A percentile compares a stretch with the other conserved stretches of the same genome.
Evolutionary conservation across 208 protist species (phyloP).

Genomic region (Wallacemonas collosoma): DNA sequence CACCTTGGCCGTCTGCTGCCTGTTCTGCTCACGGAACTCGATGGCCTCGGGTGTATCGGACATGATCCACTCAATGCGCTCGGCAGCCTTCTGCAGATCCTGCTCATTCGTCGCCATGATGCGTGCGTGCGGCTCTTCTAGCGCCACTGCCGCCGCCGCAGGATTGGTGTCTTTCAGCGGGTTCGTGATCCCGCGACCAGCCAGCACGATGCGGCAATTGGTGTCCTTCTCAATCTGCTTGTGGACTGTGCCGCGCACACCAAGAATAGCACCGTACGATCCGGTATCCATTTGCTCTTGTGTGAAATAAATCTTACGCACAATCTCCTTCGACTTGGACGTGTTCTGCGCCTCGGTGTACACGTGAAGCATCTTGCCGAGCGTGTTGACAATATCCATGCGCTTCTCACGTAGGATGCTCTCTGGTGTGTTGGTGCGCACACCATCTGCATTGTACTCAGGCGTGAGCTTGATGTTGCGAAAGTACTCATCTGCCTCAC

Average conservation of each 20-base stretch:
- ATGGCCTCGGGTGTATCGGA: conserved; percentile 89
- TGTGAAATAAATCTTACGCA: conserved; percentile 89
- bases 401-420: conserved; percentile 73
- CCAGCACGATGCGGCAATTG: conserved; percentile 90
- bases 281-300: conserved; percentile 85
- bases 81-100: conserved; percentile 82
- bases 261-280: conserved; percentile 88
- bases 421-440: conserved; percentile 82
- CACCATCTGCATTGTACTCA: conserved; percentile 76
- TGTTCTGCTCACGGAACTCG: conserved; percentile 90
- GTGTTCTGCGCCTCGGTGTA: conserved; percentile 58
- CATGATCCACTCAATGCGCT: conserved; percentile 93
- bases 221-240: conserved; percentile 88
- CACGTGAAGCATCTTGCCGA: conserved; percentile 62
- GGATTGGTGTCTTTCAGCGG: conserved; percentile 83
- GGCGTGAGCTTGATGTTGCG: conserved; percentile 70
- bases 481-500: conserved; percentile 74
- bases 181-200: conserved; percentile 91
- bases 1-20: conserved; percentile 86
- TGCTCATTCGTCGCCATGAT: conserved; percentile 89
- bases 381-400: conserved; percentile 66
- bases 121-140: conserved; percentile 90
- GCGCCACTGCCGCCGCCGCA: conserved; percentile 64
- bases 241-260: conserved; percentile 86
- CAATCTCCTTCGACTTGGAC: conserved; percentile 72